Evolutionary conservation across 2,329 filamentous ascomycete genomes (phyloP), one percentile per base, ranked within the genome.

Genomic region (Botrytis deweyae): DNA sequence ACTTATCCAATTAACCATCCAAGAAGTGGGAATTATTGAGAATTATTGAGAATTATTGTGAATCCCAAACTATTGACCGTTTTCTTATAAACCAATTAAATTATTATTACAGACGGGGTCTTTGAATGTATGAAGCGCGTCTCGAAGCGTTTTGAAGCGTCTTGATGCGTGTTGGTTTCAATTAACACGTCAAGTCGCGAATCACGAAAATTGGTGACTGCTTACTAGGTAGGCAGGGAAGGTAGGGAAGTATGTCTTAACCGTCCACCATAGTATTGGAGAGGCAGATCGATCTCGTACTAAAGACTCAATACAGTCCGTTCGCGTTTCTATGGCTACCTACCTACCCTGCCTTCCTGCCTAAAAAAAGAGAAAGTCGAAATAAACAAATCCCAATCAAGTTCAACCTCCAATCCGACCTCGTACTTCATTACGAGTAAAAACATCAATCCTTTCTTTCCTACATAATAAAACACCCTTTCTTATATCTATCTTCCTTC

Each of bases 151-250:
- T 12, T 40, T 40, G 40, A 40, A 16, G 55, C 71, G 40, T 40
- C 40, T 40, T 40, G 40, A 14, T 42, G 55, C 71, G 71, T 72
- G 49, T 42, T 18, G 10, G 29, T 67, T 55, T 52, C 61, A 68
- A 20, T 66, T 29, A 40, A 55, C 63, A 40, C n/a, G 29, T 67
- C 29, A 33, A 58, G 61, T 68, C 49, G 62, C 38, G 49, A 40
- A 40, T 72, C 70, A 18, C 63, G 70, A 72, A 72, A 59, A 61
- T 38, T 29, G 12, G 25, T 72, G 70, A 72, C 63, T 29, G n/a
- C 46, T 49, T 49, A 22, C 46, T 49, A 25, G 10, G 2, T 25
- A 22, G 40, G 14, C 0, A 14, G 12, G 2, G 33, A 14, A 2
- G 2, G 40, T 38, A 38, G 36, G 36, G 36, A 29, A 29, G 29